Evolutionary conservation across 1,284 basidiomycete species (phyloP).

Genomic region (Fistulinella cinereoalba): DNA sequence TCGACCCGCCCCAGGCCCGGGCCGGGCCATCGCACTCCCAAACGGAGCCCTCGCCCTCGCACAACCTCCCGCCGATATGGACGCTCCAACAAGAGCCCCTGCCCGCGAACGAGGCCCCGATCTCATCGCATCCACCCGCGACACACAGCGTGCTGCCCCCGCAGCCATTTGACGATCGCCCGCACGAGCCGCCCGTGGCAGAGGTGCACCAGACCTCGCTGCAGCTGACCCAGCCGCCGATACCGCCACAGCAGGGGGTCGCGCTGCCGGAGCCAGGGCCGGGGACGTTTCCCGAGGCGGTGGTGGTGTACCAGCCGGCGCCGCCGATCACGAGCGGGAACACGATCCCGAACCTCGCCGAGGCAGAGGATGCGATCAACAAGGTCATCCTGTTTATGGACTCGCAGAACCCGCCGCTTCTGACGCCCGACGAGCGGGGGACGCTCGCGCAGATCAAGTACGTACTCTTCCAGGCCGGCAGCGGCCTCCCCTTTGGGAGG

Average conservation of each 20-base stretch:
- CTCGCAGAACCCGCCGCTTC: slow-evolving; percentile 39
- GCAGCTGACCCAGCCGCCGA: slow-evolving; percentile 32
- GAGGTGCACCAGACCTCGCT: slow-evolving; percentile 32
- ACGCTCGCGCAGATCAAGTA: slow-evolving; percentile 45
- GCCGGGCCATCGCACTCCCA: slow-evolving; percentile 33
- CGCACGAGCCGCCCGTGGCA: slow-evolving; percentile 23
- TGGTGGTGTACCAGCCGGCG: slow-evolving; percentile 33
- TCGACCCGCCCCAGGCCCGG: slow-evolving; percentile 28
- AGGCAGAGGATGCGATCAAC: slow-evolving; percentile 52
- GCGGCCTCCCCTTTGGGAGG: slow-evolving; percentile 39
- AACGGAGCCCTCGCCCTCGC: slow-evolving; percentile 21
- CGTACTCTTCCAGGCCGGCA: slow-evolving; percentile 46
- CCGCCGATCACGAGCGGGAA: slow-evolving; percentile 34
- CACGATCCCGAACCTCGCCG: slow-evolving; percentile 35
- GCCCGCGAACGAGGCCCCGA: slow-evolving; percentile 28
- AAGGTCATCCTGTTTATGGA: slow-evolving; percentile 51
- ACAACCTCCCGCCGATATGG: slow-evolving; percentile 36
- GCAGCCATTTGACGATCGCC: slow-evolving; percentile 27
- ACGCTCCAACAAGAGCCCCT: slow-evolving; percentile 33
- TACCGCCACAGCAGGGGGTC: slow-evolving; percentile 31
- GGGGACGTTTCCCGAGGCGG: slow-evolving; percentile 25
- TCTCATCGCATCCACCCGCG: slow-evolving; percentile 31
- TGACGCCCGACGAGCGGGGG: slow-evolving; percentile 43
- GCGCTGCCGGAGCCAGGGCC: slow-evolving; percentile 28
- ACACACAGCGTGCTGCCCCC: slow-evolving; percentile 33